Percentiles rank a stretch among this genome's conserved stretches.
phyloP scores from a whole-genome alignment of 176 grass and related monocot species.

The Lolium perenne region DNA sequence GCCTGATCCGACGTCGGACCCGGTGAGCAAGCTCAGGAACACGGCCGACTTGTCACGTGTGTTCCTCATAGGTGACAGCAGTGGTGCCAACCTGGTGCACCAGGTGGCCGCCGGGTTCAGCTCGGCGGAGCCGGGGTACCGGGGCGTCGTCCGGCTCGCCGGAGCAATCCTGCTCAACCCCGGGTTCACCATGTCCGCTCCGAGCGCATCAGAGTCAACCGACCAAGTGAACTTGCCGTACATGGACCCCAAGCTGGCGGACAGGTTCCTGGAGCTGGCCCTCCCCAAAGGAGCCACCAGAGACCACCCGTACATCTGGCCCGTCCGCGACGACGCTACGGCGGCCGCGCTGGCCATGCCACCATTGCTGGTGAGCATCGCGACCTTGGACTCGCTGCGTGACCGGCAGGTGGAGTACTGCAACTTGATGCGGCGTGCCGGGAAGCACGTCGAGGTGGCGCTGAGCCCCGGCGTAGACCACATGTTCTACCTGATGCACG shows the following conservation, averaged over 20 bases:
- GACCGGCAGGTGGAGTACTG: conserved; percentile 26
- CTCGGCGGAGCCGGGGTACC: not conserved
- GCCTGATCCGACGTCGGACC: not conserved
- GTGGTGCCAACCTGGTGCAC: conserved; percentile 29
- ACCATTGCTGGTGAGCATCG: not conserved
- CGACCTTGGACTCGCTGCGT: conserved; percentile 16
- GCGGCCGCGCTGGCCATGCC: not conserved
- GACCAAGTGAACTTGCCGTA: not conserved
- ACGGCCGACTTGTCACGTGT: conserved; percentile 10
- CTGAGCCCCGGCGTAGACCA: not conserved
- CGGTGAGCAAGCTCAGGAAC: not conserved
- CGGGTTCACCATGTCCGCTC: not conserved
- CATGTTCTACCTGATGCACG: conserved; percentile 22
- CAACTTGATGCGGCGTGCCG: not conserved
- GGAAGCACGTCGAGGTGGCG: conserved; percentile 12
- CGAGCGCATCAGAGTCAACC: not conserved
- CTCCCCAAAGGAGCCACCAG: not conserved
- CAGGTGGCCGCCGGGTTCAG: not conserved
- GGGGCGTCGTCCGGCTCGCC: not conserved
- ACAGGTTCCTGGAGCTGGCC: not conserved
- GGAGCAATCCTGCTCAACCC: not conserved
- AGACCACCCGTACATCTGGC: conserved; percentile 28
- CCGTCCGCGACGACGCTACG: not conserved
- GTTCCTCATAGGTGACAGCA: conserved; percentile 9
- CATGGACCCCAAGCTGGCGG: not conserved